Base-by-base conservation (phyloP, 495 filamentous ascomycete genomes). In the Annulohypoxylon maeteangense region DNA sequence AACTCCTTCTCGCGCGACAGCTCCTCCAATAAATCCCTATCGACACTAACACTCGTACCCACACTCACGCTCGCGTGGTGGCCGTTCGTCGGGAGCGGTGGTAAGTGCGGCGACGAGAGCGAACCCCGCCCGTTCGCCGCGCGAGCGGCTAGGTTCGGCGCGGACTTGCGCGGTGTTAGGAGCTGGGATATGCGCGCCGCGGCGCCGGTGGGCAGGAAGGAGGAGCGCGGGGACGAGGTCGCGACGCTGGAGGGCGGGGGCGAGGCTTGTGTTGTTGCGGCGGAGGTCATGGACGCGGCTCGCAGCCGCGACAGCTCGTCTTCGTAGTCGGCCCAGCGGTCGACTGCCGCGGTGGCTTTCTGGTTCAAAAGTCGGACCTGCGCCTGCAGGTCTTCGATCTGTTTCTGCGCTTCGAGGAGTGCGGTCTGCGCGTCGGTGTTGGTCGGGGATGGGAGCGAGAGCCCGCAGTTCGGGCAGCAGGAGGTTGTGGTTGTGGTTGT, bases 301-400 rank as follows among this genome's bases (percentile, higher is more conserved):
- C 89, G 89, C 57, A 94, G 85, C 32, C 85, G 85, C 64, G 86
- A 86, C 7, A 97, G 80, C 80, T 97, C 93, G 78, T 96, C 92
- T 86, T 99, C 95, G 86, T 97, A 97, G 82, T 97, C 92, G 75
- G 93, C 92, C 79, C 93, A 89, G 83, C 93, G 92, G 81, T 93
- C 90, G 64, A 85, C 88, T 72, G 93, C 92, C 32, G 89, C 86
- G 0, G 89, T 86, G 38, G 92, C 92, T 78, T 94, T 96, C 58
- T 88, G 83, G 64, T 89, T 96, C 62, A 98, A 82, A 27, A 86
- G 81, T 7, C 81, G 82, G 11, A 97, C 87, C 76, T 98, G 93
- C 51, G 88, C 87, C 76, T 98, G 89, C 22, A 99, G 82, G 73
- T 97, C 95, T 63, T 87, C 79, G 69, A 98, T 94, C 48, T 89